phyloP scores from a whole-genome alignment of 441 rosid genomes.

The Populus trichocarpa region DNA sequence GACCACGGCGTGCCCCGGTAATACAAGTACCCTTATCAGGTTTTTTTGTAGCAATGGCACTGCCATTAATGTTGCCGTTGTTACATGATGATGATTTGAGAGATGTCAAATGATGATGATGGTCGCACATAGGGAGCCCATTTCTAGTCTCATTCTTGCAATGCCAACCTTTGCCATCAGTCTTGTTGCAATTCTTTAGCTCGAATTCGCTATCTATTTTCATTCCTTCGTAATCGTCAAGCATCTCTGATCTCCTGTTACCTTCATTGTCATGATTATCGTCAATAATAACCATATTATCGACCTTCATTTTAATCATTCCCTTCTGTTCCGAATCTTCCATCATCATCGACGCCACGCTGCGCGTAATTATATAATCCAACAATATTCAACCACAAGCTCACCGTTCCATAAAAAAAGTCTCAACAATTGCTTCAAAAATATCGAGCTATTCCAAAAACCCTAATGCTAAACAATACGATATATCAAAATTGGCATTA shows the following conservation, averaged over 20 bases:
- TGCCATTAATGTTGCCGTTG: neutral
- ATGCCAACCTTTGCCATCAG: conserved; percentile 33
- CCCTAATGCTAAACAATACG: conserved; percentile 32
- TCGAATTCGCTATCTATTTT: conserved; percentile 22
- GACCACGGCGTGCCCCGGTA: conserved; percentile 36
- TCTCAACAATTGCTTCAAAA: conserved; percentile 20
- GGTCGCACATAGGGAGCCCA: conserved; percentile 28
- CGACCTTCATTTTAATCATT: conserved; percentile 13
- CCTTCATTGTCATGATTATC: conserved; percentile 27
- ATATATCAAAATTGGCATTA: conserved; percentile 14
- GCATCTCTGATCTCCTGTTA: conserved; percentile 4
- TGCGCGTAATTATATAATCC: conserved; percentile 28
- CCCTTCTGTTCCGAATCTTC: conserved; percentile 26
- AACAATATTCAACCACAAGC: conserved; percentile 23
- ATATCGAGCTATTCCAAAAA: conserved; percentile 25
- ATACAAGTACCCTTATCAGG: conserved; percentile 6
- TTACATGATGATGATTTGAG: conserved; percentile 29
- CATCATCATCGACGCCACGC: conserved; percentile 49
- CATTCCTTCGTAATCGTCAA: conserved; percentile 19
- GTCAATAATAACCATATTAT: conserved; percentile 26
- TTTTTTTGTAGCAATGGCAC: conserved; percentile 6
- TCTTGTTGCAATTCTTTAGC: conserved; percentile 16
- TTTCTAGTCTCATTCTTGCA: conserved; percentile 28
- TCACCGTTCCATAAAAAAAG: conserved; percentile 16
- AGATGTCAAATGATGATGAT: conserved; percentile 30